A percentile compares a stretch with the other conserved stretches of the same genome.
Evolutionary conservation across 306 rosid species (phyloP).

Genomic region (Cucumis cinereus): DNA sequence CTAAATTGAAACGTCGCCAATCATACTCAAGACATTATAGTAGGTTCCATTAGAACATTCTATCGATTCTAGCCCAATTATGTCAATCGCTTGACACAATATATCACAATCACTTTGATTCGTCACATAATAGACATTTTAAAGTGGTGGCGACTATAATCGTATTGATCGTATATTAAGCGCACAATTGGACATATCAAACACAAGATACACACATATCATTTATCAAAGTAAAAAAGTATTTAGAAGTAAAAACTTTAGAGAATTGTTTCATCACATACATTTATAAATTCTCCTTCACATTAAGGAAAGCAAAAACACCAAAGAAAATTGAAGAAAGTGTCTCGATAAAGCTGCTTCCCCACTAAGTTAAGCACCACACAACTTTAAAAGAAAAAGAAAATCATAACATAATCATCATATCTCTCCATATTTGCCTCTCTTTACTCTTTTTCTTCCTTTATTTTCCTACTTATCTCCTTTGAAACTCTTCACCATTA

Average conservation of each 20-base stretch:
- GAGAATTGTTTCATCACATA: not conserved
- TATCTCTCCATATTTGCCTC: not conserved
- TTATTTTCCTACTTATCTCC: not conserved
- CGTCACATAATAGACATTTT: too few relatives aligned
- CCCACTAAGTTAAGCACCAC: constrained; percentile 40
- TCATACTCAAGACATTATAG: too few relatives aligned
- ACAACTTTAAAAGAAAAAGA: not conserved
- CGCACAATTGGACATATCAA: too few relatives aligned
- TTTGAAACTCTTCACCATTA: not conserved
- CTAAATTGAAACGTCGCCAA: too few relatives aligned
- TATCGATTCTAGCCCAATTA: too few relatives aligned
- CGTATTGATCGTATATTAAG: too few relatives aligned
- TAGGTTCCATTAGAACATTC: too few relatives aligned
- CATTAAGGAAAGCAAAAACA: not conserved
- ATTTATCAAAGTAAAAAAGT: not conserved
- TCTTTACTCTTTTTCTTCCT: not conserved
- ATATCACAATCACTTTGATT: too few relatives aligned
- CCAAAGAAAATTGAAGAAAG: not conserved
- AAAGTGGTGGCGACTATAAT: too few relatives aligned
- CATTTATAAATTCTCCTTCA: not conserved
- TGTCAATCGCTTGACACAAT: too few relatives aligned
- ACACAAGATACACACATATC: too few relatives aligned
- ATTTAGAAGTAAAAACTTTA: not conserved
- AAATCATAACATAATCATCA: not conserved
- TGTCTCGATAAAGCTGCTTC: constrained; percentile 38